Evolutionary conservation across 2,329 filamentous ascomycete species (phyloP).

Genomic region (Colletotrichum sp.): DNA sequence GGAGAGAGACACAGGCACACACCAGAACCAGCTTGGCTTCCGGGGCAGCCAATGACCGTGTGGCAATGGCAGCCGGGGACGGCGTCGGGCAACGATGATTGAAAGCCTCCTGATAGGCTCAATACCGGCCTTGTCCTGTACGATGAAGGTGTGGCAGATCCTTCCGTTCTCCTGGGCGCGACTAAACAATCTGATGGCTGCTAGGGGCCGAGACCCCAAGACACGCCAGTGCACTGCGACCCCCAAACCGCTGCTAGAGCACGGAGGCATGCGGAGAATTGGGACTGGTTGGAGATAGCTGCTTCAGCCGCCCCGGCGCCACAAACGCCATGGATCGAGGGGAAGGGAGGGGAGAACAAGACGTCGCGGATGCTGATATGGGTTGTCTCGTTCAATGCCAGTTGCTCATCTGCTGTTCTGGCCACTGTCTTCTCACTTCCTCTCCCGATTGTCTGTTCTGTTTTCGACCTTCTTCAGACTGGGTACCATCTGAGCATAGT

Average conservation of each 20-base stretch:
- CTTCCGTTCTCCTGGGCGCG: slow-evolving; percentile 1
- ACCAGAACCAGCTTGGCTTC: not conserved
- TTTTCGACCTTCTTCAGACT: not conserved
- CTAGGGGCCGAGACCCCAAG: slow-evolving; percentile 14
- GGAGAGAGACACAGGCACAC: not conserved
- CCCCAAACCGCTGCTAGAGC: not conserved
- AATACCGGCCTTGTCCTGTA: not conserved
- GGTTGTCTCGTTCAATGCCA: not conserved
- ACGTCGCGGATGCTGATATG: not conserved
- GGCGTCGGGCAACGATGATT: not conserved
- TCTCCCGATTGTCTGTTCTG: not conserved
- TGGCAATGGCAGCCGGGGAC: not conserved
- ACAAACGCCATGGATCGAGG: slow-evolving; percentile 1
- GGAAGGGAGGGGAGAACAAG: not conserved
- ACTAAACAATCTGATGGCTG: not conserved
- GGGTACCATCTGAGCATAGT: not conserved
- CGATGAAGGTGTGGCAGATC: slow-evolving; percentile 12
- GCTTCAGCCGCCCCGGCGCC: slow-evolving; percentile 12
- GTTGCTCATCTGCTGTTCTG: not conserved
- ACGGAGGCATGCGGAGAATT: not conserved
- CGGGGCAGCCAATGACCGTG: not conserved
- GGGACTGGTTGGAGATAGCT: slow-evolving; percentile 15
- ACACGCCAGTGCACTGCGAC: slow-evolving; percentile 6
- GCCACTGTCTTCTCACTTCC: not conserved
- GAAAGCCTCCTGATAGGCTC: slow-evolving; percentile 8